These are phyloP conservation scores for Pythium grandisporangium DNA, from an alignment of 352 stramenopile genomes.

Conservation along the genomic window DNA sequence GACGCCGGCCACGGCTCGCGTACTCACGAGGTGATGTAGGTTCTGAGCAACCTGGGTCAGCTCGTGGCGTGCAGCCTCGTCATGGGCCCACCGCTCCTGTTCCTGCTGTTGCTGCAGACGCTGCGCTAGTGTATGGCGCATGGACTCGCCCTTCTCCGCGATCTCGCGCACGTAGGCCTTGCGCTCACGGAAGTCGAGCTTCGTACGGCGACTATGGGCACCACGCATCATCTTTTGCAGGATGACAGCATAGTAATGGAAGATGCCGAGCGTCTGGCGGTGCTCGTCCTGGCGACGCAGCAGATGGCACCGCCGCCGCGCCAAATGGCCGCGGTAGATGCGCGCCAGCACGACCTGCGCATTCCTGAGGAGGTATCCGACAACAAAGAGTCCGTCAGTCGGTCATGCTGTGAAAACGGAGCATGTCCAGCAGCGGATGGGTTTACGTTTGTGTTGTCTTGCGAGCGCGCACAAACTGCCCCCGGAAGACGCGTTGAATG, in stretches of 20 bases:
- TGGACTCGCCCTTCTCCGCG: slow-evolving; percentile 30
- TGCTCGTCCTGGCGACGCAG: slow-evolving; percentile 10
- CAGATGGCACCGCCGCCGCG: slow-evolving; percentile 15
- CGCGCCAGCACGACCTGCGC: slow-evolving; percentile 43
- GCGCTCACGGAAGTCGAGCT: slow-evolving; percentile 47
- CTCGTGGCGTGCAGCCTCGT: slow-evolving; percentile 28
- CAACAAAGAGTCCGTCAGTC: too few species aligned
- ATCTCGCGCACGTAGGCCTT: slow-evolving; percentile 50
- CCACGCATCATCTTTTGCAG: slow-evolving; percentile 54
- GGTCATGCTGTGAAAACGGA: too few species aligned
- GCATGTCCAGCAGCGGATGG: too few species aligned
- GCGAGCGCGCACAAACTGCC: slow-evolving; percentile 33
- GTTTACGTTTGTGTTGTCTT: slow-evolving; percentile 20
- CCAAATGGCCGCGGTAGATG: slow-evolving; percentile 51
- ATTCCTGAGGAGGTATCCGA: slow-evolving; percentile 17
- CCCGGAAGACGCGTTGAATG: slow-evolving; percentile 57
- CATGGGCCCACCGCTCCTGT: slow-evolving; percentile 21
- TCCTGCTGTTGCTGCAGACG: slow-evolving; percentile 29
- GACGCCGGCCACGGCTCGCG: slow-evolving; percentile 35
- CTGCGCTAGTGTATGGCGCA: slow-evolving; percentile 32
- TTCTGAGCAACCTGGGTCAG: slow-evolving; percentile 43
- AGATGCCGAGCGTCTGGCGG: slow-evolving; percentile 17
- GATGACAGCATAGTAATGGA: slow-evolving; percentile 35
- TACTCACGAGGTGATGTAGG: slow-evolving; percentile 58
- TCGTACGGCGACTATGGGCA: slow-evolving; percentile 26